Percentiles rank a stretch among this genome's conserved stretches.
Conservation (phyloP, 2,329 filamentous ascomycete genomes). For the Ceratocystis variospora region DNA sequence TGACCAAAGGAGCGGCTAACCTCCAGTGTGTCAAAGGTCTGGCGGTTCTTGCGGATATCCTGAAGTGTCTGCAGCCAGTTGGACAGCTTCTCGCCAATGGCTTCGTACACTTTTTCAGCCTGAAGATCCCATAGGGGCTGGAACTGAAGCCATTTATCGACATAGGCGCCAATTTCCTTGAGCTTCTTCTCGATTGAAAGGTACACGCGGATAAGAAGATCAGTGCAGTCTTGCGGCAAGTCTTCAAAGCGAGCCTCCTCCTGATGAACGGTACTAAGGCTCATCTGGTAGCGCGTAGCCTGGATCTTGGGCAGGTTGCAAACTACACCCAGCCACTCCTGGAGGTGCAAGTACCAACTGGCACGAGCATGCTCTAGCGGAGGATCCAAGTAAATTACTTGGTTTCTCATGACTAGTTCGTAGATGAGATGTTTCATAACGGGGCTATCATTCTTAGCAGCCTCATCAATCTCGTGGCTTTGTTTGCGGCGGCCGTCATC, state of each 20-base stretch:
- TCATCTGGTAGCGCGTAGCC: constrained; percentile 88
- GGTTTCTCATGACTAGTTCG: constrained; percentile 94
- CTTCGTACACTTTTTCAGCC: constrained; percentile 86
- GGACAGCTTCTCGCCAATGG: constrained; percentile 77
- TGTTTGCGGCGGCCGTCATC: constrained; percentile 42
- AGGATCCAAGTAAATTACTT: constrained; percentile 91
- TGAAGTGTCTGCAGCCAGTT: constrained; percentile 93
- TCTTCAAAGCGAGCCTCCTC: constrained; percentile 65
- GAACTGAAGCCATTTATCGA: constrained; percentile 97
- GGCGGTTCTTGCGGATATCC: constrained; percentile 86
- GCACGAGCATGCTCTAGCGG: constrained; percentile 83
- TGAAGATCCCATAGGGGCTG: constrained; percentile 97
- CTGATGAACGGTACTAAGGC: constrained; percentile 51
- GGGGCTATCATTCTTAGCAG: constrained; percentile 40
- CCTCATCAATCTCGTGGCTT: constrained; percentile 31
- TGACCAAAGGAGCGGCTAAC: constrained; percentile 87
- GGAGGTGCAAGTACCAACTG: constrained; percentile 84
- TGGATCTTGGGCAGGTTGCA: constrained; percentile 92
- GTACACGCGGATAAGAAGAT: constrained; percentile 68
- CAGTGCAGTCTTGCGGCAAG: constrained; percentile 69
- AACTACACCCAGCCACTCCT: constrained; percentile 83
- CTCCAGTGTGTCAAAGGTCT: constrained; percentile 95
- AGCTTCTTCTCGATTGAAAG: constrained; percentile 71
- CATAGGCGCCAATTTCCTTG: constrained; percentile 64
- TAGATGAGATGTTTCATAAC: constrained; percentile 63